Base-by-base conservation (phyloP, 169 alveolate genomes). In the Plasmodium malariae region DNA sequence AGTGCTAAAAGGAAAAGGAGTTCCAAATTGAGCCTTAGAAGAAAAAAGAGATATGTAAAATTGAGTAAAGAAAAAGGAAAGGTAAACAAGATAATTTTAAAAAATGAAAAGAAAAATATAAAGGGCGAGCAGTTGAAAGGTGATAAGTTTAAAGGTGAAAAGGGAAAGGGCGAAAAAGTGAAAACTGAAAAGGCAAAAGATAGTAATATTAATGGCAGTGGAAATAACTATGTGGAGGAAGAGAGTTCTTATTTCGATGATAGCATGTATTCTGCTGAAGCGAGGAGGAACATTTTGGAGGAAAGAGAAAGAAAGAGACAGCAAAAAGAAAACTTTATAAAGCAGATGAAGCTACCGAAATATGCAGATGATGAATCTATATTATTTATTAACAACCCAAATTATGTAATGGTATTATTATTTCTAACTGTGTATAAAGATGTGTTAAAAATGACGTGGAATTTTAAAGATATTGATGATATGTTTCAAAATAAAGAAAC, bases 311-410 rank as follows among this genome's bases (percentile, higher is more conserved):
- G 54, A 60, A 67, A 69, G 55, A 70, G 57, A 34, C 36, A 85
- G 26, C 0, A 51, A 21, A 85, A 70, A 71, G 92, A 85, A 19
- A 59, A 48, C 12, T 85, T 32, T 32, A 86, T 86, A 26, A 86
- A 86, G 48, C 49, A 57, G 17, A 86, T 86, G 87, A 86, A 70
- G 17, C 24, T 86, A 43, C 73, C 73, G 1, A 86, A 72, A 43
- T 86, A 86, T 86, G 92, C 57, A 51, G 92, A 86, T 69, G 92
- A 86, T 55, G 92, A 86, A 37, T 40, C 87, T 2, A 70, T 86
- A 0, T 34, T 49, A 48, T 86, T 86, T 55, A 32, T 69, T 40
- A 86, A 86, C 6, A 86, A 86, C 43, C 92, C 92, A 1, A 68
- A 86, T 40, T 86, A 86, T 70, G 73, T 86, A 9, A 69, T 86